These are phyloP conservation scores for Rhizophagus sp. DNA, from an alignment of 192 early-diverging fungal species.

Conservation along the genomic window DNA sequence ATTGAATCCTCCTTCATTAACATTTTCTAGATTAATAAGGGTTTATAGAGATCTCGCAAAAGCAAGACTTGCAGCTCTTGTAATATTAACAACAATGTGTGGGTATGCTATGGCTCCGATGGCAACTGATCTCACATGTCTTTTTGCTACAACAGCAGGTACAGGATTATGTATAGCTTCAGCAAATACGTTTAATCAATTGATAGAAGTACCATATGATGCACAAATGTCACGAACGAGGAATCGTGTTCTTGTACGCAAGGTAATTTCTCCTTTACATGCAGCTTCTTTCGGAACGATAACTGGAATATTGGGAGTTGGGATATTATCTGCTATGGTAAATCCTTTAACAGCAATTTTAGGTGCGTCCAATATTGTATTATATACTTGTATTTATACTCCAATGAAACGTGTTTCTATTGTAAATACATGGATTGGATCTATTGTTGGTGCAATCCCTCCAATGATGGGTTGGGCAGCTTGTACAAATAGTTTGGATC, in stretches of 20 bases:
- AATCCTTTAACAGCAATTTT: constrained; percentile 85
- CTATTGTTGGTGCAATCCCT: constrained; percentile 95
- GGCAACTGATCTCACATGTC: constrained; percentile 53
- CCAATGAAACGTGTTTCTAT: constrained; percentile 91
- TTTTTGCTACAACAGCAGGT: constrained; percentile 83
- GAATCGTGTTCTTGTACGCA: constrained; percentile 82
- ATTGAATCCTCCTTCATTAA: background rate
- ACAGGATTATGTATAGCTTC: constrained; percentile 85
- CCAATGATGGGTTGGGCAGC: constrained; percentile 99
- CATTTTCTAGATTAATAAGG: constrained; percentile 16
- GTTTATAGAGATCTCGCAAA: constrained; percentile 82
- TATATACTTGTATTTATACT: constrained; percentile 91
- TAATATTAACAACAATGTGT: constrained; percentile 91
- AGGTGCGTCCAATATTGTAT: constrained; percentile 82
- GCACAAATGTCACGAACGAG: constrained; percentile 96
- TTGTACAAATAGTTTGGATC: constrained; percentile 68
- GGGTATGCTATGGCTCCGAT: constrained; percentile 93
- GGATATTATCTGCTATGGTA: constrained; percentile 69
- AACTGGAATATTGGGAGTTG: constrained; percentile 68
- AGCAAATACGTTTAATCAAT: constrained; percentile 97
- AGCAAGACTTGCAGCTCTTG: constrained; percentile 82
- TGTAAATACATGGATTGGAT: constrained; percentile 94
- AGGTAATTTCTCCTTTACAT: constrained; percentile 72
- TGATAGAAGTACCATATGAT: constrained; percentile 93
- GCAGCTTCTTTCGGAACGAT: constrained; percentile 72